Evolutionary conservation across 2,329 filamentous ascomycete species (phyloP), one percentile per base, ranked within the genome.

Genomic region (Rutstroemia sydowiana): DNA sequence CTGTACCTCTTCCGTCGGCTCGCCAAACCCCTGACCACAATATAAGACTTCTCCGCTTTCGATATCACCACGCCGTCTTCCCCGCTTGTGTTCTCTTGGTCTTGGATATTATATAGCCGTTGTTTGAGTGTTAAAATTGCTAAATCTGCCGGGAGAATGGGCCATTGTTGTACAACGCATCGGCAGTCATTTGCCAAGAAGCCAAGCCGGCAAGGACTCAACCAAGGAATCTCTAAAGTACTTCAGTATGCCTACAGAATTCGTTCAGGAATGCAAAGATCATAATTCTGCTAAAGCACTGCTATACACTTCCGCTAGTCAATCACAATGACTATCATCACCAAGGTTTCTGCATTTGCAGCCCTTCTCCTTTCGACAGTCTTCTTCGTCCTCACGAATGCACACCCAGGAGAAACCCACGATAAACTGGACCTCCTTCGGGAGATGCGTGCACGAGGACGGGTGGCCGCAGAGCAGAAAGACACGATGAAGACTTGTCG

Each of bases 361-460:
- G 48, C 43, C 13, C 23, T 57, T 14, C 53, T 37, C 44, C n/a
- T 53, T 26, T 55, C 52, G 20, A 48, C 43, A 37, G 18, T n/a
- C n/a, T n/a, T 37, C n/a, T 18, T 37, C 34, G 34, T 37, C 11
- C 36, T 43, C 18, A 37, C 40, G 21, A 10, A 21, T 37, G 61
- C 54, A 28, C 63, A 71, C 51, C 52, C 42, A 3, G 69, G 69
- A 45, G 52, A 57, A 13, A 51, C 45, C 36, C 30, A 45, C 18
- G 53, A 57, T 26, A 49, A 34, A 6, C 42, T 55, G 32, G 53
- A 57, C n/a, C 8, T 43, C 26, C 14, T 28, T 18, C 39, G 40
- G 37, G 53, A 57, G 50, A 57, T 57, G 53, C 11, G 31, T 41
- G 41, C 49, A 50, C 21, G 51, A 55, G 41, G 41, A 21, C n/a